A percentile compares a stretch with the other conserved stretches of the same genome.
These are phyloP conservation scores for Aspergillus pseudoviridinutans DNA, from an alignment of 2,329 filamentous ascomycete species.

Conservation along the genomic window DNA sequence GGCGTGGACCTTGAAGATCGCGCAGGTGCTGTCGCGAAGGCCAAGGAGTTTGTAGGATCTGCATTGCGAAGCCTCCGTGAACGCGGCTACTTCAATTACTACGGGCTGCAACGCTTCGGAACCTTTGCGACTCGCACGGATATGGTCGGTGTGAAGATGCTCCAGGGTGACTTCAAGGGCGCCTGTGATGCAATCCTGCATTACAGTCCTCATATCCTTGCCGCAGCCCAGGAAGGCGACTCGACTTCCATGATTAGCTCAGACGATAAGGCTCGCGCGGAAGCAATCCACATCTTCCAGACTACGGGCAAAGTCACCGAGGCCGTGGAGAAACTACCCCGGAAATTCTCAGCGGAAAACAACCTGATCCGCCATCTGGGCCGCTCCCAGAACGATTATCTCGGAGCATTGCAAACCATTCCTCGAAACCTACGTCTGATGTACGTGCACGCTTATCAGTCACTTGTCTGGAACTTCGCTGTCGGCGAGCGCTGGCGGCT, in stretches of 20 bases:
- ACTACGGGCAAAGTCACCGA: slow-evolving; percentile 55
- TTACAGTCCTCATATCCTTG: slow-evolving; percentile 63
- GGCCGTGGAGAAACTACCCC: slow-evolving; percentile 67
- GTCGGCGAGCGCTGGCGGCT: slow-evolving; percentile 75
- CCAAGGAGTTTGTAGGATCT: slow-evolving; percentile 47
- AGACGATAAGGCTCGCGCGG: slow-evolving; percentile 76
- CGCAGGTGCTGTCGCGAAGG: slow-evolving; percentile 42
- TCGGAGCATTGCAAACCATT: slow-evolving; percentile 76
- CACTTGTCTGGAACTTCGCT: slow-evolving; percentile 85
- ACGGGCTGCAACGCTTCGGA: slow-evolving; percentile 93
- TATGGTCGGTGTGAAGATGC: slow-evolving; percentile 75
- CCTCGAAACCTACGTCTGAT: slow-evolving; percentile 80
- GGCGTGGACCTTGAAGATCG: slow-evolving; percentile 41
- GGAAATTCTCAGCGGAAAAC: slow-evolving; percentile 75
- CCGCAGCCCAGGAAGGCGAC: slow-evolving; percentile 49
- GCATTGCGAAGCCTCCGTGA: slow-evolving; percentile 64
- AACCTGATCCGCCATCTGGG: slow-evolving; percentile 74
- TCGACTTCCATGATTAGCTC: slow-evolving; percentile 52
- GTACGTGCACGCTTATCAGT: slow-evolving; percentile 97
- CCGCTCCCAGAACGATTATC: slow-evolving; percentile 60
- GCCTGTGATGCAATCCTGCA: slow-evolving; percentile 74
- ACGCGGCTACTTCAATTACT: slow-evolving; percentile 94
- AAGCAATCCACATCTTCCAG: slow-evolving; percentile 71
- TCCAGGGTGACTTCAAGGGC: slow-evolving; percentile 74
- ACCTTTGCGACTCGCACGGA: slow-evolving; percentile 84